A percentile compares a stretch with the other conserved stretches of the same genome.
phyloP scores from a whole-genome alignment of 495 filamentous ascomycete genomes.

The Neurospora tetrasperma region DNA sequence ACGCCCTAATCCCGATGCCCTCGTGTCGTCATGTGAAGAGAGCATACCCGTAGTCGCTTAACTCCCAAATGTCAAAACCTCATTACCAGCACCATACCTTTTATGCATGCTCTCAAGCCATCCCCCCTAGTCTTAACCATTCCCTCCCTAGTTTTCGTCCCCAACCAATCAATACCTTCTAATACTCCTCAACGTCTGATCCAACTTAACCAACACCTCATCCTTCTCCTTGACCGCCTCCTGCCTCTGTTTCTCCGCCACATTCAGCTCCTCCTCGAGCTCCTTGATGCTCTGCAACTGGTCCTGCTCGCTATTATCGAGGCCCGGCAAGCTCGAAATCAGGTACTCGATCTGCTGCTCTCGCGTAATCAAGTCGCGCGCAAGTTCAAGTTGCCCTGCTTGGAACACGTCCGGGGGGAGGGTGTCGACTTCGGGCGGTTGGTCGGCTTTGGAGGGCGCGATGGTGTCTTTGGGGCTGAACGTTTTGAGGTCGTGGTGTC shows the following conservation, averaged over 20 bases:
- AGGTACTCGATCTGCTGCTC: slow-evolving; percentile 90
- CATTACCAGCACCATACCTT: neutral
- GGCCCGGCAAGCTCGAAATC: slow-evolving; percentile 73
- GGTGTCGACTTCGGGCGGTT: slow-evolving; percentile 42
- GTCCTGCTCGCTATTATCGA: slow-evolving; percentile 73
- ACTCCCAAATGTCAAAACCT: neutral
- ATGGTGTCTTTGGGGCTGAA: slow-evolving; percentile 51
- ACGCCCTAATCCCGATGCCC: neutral
- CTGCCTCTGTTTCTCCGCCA: slow-evolving; percentile 60
- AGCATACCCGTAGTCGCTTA: neutral
- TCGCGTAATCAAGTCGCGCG: slow-evolving; percentile 77
- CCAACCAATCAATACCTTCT: slow-evolving; percentile 27
- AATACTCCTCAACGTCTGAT: slow-evolving; percentile 52
- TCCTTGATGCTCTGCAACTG: slow-evolving; percentile 66
- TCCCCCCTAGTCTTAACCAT: too few species aligned
- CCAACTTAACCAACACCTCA: slow-evolving; percentile 53
- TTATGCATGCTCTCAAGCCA: too few species aligned
- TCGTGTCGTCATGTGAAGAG: neutral
- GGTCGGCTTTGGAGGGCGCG: slow-evolving; percentile 44
- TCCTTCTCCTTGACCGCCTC: slow-evolving; percentile 63
- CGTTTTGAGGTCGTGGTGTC: slow-evolving; percentile 65
- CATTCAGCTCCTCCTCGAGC: slow-evolving; percentile 65
- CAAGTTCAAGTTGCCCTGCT: slow-evolving; percentile 66
- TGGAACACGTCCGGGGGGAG: slow-evolving; percentile 57
- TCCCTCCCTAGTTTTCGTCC: too few species aligned